Conservation (phyloP, 2,329 filamentous ascomycete species). For the Curvularia sp. region DNA sequence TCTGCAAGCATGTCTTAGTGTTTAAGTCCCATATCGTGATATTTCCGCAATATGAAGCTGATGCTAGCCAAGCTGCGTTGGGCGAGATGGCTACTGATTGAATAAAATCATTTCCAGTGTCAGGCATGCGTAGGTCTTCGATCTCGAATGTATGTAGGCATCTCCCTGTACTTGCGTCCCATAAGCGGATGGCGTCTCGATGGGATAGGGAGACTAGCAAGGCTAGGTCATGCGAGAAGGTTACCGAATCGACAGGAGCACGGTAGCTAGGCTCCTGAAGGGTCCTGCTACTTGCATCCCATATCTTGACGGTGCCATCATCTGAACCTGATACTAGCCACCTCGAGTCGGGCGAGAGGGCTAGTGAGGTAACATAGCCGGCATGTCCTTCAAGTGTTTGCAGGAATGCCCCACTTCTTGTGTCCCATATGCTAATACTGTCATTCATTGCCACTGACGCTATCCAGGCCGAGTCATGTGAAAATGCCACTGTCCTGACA, state of each 20-base stretch:
- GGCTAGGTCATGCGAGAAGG: constrained; percentile 10
- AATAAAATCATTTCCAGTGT: not conserved
- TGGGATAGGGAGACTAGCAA: not conserved
- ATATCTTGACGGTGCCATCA: constrained; percentile 14
- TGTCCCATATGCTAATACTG: not conserved
- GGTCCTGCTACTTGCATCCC: constrained; percentile 10
- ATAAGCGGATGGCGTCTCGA: constrained; percentile 23
- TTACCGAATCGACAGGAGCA: constrained; percentile 1
- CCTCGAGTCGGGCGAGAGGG: constrained; percentile 17
- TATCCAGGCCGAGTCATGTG: not conserved
- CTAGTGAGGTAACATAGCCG: constrained; percentile 11
- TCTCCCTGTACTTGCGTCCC: constrained; percentile 26
- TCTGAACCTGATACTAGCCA: constrained; percentile 13
- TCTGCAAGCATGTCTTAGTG: not conserved
- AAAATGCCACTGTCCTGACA: not conserved
- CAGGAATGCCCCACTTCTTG: constrained; percentile 9
- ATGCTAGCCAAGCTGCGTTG: not conserved
- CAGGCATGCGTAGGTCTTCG: not conserved
- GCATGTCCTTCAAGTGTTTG: constrained; percentile 27
- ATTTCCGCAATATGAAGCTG: not conserved
- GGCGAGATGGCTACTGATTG: not conserved
- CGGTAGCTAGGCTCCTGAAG: constrained; percentile 20
- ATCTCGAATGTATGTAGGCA: constrained; percentile 14
- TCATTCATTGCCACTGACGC: not conserved
- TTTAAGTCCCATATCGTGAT: not conserved